phyloP scores from a whole-genome alignment of 192 early-diverging fungal species.

The Coemansia sp. region DNA sequence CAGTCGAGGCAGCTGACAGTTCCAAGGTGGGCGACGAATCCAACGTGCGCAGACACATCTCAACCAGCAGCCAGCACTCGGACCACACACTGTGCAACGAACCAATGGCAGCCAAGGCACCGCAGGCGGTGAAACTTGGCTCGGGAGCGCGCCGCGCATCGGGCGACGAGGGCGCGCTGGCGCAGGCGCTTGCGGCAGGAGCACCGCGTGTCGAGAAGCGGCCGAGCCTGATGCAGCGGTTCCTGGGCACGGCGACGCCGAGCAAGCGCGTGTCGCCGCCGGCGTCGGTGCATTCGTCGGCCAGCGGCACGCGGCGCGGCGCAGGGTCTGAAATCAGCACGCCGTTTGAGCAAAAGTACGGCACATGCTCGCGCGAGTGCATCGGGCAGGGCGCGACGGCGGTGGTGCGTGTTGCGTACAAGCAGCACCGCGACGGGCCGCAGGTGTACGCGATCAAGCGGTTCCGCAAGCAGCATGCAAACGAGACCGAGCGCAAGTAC shows the following conservation, averaged over 20 bases:
- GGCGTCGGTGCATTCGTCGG: constrained; percentile 32
- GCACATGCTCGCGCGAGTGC: constrained; percentile 66
- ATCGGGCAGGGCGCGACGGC: constrained; percentile 92
- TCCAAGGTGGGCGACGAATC: not conserved
- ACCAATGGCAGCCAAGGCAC: constrained; percentile 14
- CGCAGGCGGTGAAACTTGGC: constrained; percentile 13
- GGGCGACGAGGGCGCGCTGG: constrained; percentile 21
- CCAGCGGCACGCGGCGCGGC: constrained; percentile 19
- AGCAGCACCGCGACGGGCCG: constrained; percentile 61
- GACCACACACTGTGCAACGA: constrained; percentile 48
- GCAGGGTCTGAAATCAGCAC: constrained; percentile 27
- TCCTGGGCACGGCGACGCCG: constrained; percentile 32
- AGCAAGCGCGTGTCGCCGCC: constrained; percentile 29
- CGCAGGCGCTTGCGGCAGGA: constrained; percentile 32
- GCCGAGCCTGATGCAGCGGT: constrained; percentile 52
- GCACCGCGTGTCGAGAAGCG: constrained; percentile 46
- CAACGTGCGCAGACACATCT: constrained; percentile 40
- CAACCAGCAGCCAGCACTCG: constrained; percentile 43
- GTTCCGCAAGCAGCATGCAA: constrained; percentile 80
- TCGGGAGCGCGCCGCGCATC: not conserved
- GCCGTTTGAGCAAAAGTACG: constrained; percentile 74
- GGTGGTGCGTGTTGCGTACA: constrained; percentile 82
- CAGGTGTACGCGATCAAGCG: constrained; percentile 90
- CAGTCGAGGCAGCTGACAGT: constrained; percentile 5
- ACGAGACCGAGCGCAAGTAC: constrained; percentile 91